Base-by-base conservation (phyloP, 75 land plant genomes). In the Cunninghamia lanceolata region DNA sequence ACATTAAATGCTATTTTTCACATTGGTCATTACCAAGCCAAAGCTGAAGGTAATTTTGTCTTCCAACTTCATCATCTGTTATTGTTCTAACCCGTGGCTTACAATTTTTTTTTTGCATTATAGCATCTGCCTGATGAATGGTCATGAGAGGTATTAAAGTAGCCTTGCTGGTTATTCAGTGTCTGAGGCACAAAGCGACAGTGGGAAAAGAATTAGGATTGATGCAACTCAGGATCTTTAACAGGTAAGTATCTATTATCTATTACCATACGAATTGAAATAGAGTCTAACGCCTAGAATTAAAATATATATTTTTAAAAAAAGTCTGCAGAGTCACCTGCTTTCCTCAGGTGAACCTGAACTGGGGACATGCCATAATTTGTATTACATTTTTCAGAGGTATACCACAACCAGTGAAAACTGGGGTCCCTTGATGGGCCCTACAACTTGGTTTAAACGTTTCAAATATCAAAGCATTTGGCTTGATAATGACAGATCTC, bases 41-140 rank as follows among this genome's bases (percentile, higher is more conserved):
- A 78, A 78, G 25, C 28, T 78, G 81, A 78, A 78, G 81, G 81
- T 25, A 42, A 78, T 40, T 78, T 78, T 77, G 25, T 77, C 39
- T 78, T 78, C n/a, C 82, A 42, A 78, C 82, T 39, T 78, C 82
- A 42, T 42, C 7, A 45, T 42, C 11, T 40, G 28, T 75, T 75
- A 38, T 1, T 74, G 38, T 38, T 38, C 7, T 35, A 75, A 75
- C 36, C 21, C 19, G 1, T 74, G 77, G 19, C 40, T 75, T 75
- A 16, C 17, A 35, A 75, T 36, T 75, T 4, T 17, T n/a, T 50
- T 78, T 21, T 38, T 78, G 46, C 45, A 80, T 80, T 50, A 43
- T 80, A 42, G 10, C 46, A 42, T 80, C 34, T 80, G n/a, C 30
- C 4, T 43, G n/a, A 40, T 43, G 32, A 0, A 2, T 43, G 25